These are phyloP conservation scores for Trypanosoma vivax DNA, from an alignment of 208 protist species.

Conservation along the genomic window DNA sequence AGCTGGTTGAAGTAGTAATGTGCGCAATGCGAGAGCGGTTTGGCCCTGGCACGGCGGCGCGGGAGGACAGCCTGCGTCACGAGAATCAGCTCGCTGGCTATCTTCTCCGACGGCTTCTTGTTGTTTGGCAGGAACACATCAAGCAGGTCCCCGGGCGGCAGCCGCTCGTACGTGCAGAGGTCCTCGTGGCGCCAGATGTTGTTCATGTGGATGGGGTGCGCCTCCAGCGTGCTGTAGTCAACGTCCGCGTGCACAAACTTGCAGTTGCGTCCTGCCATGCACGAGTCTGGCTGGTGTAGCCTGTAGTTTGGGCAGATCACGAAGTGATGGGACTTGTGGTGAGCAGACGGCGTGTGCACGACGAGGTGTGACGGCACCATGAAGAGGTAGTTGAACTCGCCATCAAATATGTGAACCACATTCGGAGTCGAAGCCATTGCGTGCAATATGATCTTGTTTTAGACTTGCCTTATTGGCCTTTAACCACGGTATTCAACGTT, in stretches of 20 bases:
- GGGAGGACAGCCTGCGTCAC: conserved; percentile 45
- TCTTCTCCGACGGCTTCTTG: conserved; percentile 31
- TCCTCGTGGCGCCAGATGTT: conserved; percentile 54
- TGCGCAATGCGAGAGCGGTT: conserved; percentile 67
- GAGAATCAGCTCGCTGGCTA: conserved; percentile 48
- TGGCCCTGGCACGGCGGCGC: conserved; percentile 15
- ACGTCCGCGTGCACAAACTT: conserved; percentile 79
- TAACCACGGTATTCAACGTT: neutral
- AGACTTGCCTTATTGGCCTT: neutral
- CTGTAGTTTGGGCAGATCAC: conserved; percentile 66
- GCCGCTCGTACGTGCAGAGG: conserved; percentile 50
- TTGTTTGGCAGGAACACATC: conserved; percentile 64
- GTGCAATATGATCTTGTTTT: neutral
- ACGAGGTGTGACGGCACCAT: conserved; percentile 45
- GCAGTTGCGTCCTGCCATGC: conserved; percentile 44
- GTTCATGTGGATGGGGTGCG: conserved; percentile 69
- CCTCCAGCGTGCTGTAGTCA: conserved; percentile 18
- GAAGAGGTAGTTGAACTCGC: conserved; percentile 50
- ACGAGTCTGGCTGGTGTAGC: conserved; percentile 24
- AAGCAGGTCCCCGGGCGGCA: conserved; percentile 39
- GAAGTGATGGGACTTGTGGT: conserved; percentile 61
- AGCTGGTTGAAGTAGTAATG: conserved; percentile 86
- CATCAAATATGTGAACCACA: conserved; percentile 33
- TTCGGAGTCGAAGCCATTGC: neutral
- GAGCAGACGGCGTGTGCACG: conserved; percentile 50